phyloP scores from a whole-genome alignment of 78 protist genomes.

The Reticulomyxa filosa region DNA sequence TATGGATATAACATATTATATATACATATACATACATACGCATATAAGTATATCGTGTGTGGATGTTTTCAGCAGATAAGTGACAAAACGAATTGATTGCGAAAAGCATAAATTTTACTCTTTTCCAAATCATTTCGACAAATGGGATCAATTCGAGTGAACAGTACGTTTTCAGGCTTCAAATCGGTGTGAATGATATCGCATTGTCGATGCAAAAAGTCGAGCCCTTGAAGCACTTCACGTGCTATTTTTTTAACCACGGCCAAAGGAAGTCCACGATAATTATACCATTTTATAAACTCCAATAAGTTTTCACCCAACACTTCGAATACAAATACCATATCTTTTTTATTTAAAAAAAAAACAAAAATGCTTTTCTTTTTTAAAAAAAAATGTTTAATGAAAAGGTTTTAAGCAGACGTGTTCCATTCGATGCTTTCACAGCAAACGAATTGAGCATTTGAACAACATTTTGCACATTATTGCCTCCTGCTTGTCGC shows the following conservation, averaged over 20 bases:
- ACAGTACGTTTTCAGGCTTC: slow-evolving; percentile 73
- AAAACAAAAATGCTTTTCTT: background rate
- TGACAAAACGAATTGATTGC: too few species aligned
- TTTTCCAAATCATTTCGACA: background rate
- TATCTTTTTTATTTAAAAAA: slow-evolving; percentile 17
- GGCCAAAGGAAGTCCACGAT: slow-evolving; percentile 59
- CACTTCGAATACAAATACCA: slow-evolving; percentile 68
- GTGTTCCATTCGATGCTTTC: slow-evolving; percentile 59
- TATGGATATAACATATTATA: too few species aligned
- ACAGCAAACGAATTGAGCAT: slow-evolving; percentile 43
- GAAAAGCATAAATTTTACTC: too few species aligned
- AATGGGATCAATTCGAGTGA: background rate
- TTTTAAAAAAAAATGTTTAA: background rate
- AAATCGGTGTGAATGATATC: slow-evolving; percentile 77
- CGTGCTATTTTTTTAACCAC: slow-evolving; percentile 41
- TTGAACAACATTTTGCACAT: background rate
- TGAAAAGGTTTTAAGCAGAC: background rate
- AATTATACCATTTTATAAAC: slow-evolving; percentile 38
- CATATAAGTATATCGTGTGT: too few species aligned
- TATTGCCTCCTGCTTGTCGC: background rate
- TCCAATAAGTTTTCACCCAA: slow-evolving; percentile 58
- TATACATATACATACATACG: too few species aligned
- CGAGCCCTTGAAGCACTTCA: slow-evolving; percentile 43
- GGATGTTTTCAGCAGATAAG: too few species aligned
- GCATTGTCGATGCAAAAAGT: slow-evolving; percentile 52